Percentiles rank a stretch among this genome's conserved stretches.
phyloP scores from a whole-genome alignment of 345 rosid genomes.

The Hypericum perforatum region DNA sequence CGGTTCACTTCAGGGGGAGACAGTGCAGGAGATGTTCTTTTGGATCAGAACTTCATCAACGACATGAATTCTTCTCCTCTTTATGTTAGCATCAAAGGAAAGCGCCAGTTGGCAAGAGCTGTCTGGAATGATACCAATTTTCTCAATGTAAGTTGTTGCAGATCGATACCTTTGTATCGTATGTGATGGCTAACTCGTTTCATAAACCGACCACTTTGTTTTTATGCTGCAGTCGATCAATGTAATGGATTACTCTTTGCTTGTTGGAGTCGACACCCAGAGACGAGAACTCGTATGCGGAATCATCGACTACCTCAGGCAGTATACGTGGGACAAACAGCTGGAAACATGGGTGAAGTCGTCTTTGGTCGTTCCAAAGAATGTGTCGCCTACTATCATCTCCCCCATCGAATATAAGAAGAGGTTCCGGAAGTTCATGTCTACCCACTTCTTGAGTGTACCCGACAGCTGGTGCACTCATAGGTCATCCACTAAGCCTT shows the following conservation, averaged over 20 bases:
- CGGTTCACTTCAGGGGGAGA: slow-evolving; percentile 45
- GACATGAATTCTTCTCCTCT: slow-evolving; percentile 89
- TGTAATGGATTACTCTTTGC: slow-evolving; percentile 94
- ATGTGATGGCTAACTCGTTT: slow-evolving; percentile 3
- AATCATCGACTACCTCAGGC: slow-evolving; percentile 89
- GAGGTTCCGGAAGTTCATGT: slow-evolving; percentile 88
- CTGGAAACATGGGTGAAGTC: slow-evolving; percentile 96
- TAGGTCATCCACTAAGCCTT: slow-evolving; percentile 22
- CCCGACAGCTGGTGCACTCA: slow-evolving; percentile 81
- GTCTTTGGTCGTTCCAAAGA: slow-evolving; percentile 76
- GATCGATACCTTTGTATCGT: no score
- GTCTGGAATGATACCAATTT: slow-evolving; percentile 94
- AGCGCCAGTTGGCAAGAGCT: slow-evolving; percentile 64
- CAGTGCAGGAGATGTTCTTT: slow-evolving; percentile 64
- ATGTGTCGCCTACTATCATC: slow-evolving; percentile 72
- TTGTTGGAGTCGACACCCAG: slow-evolving; percentile 75
- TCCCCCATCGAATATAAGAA: slow-evolving; percentile 90
- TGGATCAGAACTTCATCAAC: slow-evolving; percentile 90
- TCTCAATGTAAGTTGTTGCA: slow-evolving; percentile 55
- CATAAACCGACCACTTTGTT: not conserved
- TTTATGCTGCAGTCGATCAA: slow-evolving; percentile 51
- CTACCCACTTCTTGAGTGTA: slow-evolving; percentile 70
- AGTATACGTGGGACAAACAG: slow-evolving; percentile 97
- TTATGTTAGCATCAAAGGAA: slow-evolving; percentile 71
- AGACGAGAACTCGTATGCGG: slow-evolving; percentile 80